phyloP scores from a whole-genome alignment of 306 rosid species.

The Vigna angularis region DNA sequence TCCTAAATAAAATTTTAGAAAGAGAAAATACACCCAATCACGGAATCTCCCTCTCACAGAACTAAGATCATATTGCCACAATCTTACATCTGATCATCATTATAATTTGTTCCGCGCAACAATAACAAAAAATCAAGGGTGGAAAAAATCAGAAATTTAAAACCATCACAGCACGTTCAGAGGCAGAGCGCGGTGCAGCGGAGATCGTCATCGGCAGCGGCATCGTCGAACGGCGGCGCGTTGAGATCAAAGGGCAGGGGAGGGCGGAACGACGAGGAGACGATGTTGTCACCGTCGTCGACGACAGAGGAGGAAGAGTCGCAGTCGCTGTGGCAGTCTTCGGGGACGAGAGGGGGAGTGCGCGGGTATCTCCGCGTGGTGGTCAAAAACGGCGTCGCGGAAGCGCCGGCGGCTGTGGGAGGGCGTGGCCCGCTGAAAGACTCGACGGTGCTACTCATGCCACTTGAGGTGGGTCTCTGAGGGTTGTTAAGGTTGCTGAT shows the following conservation, averaged over 20 bases:
- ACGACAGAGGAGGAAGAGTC: constrained; percentile 88
- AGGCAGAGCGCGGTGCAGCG: constrained; percentile 79
- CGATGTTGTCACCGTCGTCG: constrained; percentile 36
- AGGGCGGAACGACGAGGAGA: constrained; percentile 56
- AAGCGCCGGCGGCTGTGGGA: background rate
- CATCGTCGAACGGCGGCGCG: constrained; percentile 65
- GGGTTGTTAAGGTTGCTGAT: constrained; percentile 51
- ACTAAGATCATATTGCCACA: constrained; percentile 61
- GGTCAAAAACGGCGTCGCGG: background rate
- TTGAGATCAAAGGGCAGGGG: constrained; percentile 79
- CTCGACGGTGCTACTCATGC: constrained; percentile 82
- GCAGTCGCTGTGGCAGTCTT: constrained; percentile 88
- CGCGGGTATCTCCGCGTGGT: constrained; percentile 54
- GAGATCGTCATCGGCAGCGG: constrained; percentile 52
- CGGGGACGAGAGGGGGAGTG: constrained; percentile 72
- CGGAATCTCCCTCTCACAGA: constrained; percentile 48
- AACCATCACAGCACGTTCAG: constrained; percentile 50
- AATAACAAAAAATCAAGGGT: constrained; percentile 33
- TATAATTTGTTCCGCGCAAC: constrained; percentile 32
- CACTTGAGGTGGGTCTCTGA: constrained; percentile 70
- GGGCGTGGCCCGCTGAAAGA: constrained; percentile 82
- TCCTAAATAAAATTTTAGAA: background rate
- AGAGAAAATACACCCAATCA: background rate
- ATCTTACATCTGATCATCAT: constrained; percentile 53
- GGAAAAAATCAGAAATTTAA: constrained; percentile 34